Base-by-base conservation (phyloP, 768 basidiomycete species). In the Stropharia rugosoannulata region DNA sequence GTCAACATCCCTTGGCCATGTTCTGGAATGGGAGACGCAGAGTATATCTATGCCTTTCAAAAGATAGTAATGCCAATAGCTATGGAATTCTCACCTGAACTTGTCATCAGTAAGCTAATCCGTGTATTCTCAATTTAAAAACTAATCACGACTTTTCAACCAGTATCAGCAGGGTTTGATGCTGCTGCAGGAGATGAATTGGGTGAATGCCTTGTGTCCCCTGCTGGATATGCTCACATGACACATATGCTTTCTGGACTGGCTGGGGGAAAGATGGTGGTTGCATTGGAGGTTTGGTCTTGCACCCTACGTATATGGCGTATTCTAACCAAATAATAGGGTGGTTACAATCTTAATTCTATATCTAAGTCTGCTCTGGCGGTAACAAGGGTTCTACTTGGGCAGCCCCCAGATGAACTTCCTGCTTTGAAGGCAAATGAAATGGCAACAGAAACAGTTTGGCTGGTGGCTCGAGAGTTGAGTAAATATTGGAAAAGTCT, bases 141-240 rank as follows among this genome's bases (percentile, higher is more conserved):
- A 25, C 37, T 16, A 32, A 22, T 50, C 8, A 39, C 54, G 39
- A 45, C 18, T n/a, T 29, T 25, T 15, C 6, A 46, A 2, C 12
- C 54, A 99, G 97, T 99, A 64, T 98, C 96, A 7, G 94, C 97
- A 15, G 97, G 97, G 3, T 99, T 98, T 66, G 97, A 99, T 65
- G 97, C 97, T 8, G 97, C 97, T 0, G 82, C 80, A 27, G 97
- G 97, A 3, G 97, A 99, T 64, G 84, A 86, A 37, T 80, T 99
- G 4, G 97, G 97, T 36, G 89, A 89, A 72, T 98, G 95, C 64
- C 77, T 85, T 61, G 95, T 99, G 57, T 82, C 91, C 4, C 97
- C 97, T 0, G 82, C 86, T 15, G 97, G 95, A 4, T 99, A 94
- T 69, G 94, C 94, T 0, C 97, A 98, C 64, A 98, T 99, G 95